Conservation (phyloP, 2,329 filamentous ascomycete species). For the Claviceps arundinis region DNA sequence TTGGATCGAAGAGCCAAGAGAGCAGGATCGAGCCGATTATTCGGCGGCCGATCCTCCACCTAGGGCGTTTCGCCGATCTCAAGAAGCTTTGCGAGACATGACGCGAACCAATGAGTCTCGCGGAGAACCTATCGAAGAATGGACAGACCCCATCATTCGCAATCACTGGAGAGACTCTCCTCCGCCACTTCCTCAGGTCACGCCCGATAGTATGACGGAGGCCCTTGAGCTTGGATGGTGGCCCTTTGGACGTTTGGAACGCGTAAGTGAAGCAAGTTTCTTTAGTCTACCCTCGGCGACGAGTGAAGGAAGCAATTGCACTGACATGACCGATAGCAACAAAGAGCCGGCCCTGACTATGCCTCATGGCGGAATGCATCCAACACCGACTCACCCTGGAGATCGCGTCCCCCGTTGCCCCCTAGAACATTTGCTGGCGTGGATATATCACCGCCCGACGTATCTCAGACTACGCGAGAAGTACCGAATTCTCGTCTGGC, state of each 20-base stretch:
- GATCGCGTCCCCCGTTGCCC: not conserved
- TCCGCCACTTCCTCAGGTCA: not conserved
- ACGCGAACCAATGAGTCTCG: conserved; percentile 12
- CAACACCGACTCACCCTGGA: not conserved
- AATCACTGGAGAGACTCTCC: conserved; percentile 8
- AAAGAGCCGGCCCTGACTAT: not conserved
- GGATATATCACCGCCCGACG: not conserved
- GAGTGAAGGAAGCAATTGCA: not conserved
- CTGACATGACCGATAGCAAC: not conserved
- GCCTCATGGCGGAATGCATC: not conserved
- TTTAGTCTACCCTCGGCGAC: not conserved
- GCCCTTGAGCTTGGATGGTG: conserved; percentile 13
- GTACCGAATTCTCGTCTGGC: not conserved
- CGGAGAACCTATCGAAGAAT: conserved; percentile 16
- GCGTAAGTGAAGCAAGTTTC: not conserved
- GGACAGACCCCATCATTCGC: conserved; percentile 14
- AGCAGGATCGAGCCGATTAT: conserved; percentile 1
- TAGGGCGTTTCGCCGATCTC: conserved; percentile 1
- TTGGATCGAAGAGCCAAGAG: conserved; percentile 11
- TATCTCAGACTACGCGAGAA: not conserved
- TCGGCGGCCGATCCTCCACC: not conserved
- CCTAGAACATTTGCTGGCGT: not conserved
- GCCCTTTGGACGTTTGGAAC: conserved; percentile 5
- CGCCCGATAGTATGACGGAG: conserved; percentile 5
- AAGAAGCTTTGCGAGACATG: conserved; percentile 8